These are phyloP conservation scores for Skeletonema tropicum DNA, from an alignment of 108 stramenopile species.

Conservation along the genomic window DNA sequence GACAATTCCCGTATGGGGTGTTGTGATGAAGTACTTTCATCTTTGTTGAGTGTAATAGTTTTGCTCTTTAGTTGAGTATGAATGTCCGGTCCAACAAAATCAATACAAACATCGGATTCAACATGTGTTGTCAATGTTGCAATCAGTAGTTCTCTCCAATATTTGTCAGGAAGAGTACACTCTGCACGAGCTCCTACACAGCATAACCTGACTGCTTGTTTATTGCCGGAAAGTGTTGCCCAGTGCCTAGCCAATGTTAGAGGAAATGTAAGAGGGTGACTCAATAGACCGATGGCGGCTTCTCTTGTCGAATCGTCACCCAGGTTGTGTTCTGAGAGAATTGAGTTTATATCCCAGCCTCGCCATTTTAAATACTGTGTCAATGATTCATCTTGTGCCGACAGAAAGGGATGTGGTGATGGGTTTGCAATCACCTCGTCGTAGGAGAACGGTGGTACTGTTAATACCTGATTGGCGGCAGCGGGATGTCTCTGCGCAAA, in stretches of 20 bases:
- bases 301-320: constrained; percentile 7
- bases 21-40: constrained; percentile 2
- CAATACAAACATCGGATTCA: constrained; percentile 23
- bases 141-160: constrained; percentile 84
- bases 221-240: not conserved
- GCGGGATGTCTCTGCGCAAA: constrained; percentile 39
- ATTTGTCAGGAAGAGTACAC: constrained; percentile 77
- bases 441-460: constrained; percentile 14
- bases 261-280: constrained; percentile 79
- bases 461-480: constrained; percentile 22
- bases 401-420: not conserved
- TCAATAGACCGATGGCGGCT: constrained; percentile 55
- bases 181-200: constrained; percentile 91
- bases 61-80: constrained; percentile 25
- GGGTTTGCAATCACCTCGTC: not conserved
- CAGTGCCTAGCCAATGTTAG: constrained; percentile 58
- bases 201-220: constrained; percentile 32
- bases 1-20: constrained; percentile 7
- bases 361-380: constrained; percentile 62
- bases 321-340: constrained; percentile 3
- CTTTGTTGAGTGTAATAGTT: constrained; percentile 12
- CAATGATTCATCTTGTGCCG: constrained; percentile 31
- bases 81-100: constrained; percentile 88
- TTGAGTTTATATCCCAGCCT: constrained; percentile 45
- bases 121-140: constrained; percentile 16